Base-by-base conservation (phyloP, 2,329 filamentous ascomycete genomes). In the Penicillium sp. region DNA sequence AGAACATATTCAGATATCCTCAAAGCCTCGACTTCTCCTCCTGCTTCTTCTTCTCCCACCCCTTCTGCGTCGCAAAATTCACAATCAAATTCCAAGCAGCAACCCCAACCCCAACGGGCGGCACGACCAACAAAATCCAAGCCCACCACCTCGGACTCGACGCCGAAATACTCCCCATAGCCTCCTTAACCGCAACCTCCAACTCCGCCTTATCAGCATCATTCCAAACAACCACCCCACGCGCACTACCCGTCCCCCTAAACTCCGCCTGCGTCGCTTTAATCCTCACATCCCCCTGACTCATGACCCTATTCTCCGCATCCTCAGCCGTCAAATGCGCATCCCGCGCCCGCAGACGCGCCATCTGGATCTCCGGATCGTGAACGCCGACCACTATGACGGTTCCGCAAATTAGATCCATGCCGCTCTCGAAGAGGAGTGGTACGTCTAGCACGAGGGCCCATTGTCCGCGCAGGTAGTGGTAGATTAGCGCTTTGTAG, bases 371-470 rank as follows among this genome's bases (percentile, higher is more conserved):
- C 54, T 78, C 80, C 0, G 88, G 85, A 59, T 95, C 88, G 10
- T 74, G 77, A 16, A 97, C 90, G 0, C 86, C 90, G 2, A 97
- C 92, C 0, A 99, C 90, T 52, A 95, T 72, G 13, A 95, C 87
- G 0, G 83, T 84, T 3, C 90, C 90, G 65, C 91, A 96, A 58
- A 95, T 81, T 34, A 83, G 76, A 69, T 99, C 93, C 71, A 95
- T 84, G 2, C 84, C 83, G 60, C 83, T 86, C 76, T 99, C 93
- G 62, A 96, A 96, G 35, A 99, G 78, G 46, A 99, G 75, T 43
- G 93, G 93, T 8, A 99, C 85, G 66, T 99, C 93, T 13, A 97
- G 77, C 30, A 99, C 86, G 3, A 95, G 89, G 0, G 90, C 91
- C 89, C 92, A 93, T 65, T 83, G 69, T 0, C 93, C 92, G 1